Conservation (phyloP, 306 rosid genomes). For the Crotalaria pallida region DNA sequence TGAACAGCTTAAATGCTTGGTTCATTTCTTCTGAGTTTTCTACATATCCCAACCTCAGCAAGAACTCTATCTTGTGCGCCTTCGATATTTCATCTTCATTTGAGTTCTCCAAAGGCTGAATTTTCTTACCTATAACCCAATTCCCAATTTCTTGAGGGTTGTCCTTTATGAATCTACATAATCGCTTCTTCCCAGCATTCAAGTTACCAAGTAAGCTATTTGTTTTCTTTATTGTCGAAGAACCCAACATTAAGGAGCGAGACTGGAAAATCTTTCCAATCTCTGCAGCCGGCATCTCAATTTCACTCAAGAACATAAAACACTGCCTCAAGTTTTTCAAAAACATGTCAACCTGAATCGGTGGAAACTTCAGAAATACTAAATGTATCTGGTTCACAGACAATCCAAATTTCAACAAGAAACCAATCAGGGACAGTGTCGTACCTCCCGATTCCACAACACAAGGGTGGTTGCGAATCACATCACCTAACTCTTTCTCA, state of each 20-base stretch:
- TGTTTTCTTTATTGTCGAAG: conserved; percentile 44
- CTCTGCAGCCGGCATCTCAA: conserved; percentile 51
- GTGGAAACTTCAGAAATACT: conserved; percentile 54
- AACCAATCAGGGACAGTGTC: conserved; percentile 46
- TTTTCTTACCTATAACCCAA: conserved; percentile 49
- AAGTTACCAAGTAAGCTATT: conserved; percentile 41
- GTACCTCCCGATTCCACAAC: conserved; percentile 55
- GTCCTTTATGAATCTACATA: conserved; percentile 41
- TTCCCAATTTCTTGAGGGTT: conserved; percentile 57
- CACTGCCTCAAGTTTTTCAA: conserved; percentile 51
- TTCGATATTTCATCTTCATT: conserved; percentile 18
- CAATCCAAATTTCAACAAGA: conserved; percentile 56
- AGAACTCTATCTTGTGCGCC: conserved; percentile 43
- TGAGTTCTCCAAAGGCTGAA: conserved; percentile 35
- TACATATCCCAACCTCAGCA: conserved; percentile 52
- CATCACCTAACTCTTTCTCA: conserved; percentile 34
- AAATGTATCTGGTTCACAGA: conserved; percentile 34
- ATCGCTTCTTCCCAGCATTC: conserved; percentile 64
- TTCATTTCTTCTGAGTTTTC: conserved; percentile 46
- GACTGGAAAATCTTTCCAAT: conserved; percentile 48
- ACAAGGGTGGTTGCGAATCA: conserved; percentile 35
- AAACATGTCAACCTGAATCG: conserved; percentile 36
- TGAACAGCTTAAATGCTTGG: conserved; percentile 35
- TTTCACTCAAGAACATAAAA: conserved; percentile 39
- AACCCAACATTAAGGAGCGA: conserved; percentile 50